Evolutionary conservation across 78 protist species (phyloP).

Genomic region (Dictyostelium intermedium): DNA sequence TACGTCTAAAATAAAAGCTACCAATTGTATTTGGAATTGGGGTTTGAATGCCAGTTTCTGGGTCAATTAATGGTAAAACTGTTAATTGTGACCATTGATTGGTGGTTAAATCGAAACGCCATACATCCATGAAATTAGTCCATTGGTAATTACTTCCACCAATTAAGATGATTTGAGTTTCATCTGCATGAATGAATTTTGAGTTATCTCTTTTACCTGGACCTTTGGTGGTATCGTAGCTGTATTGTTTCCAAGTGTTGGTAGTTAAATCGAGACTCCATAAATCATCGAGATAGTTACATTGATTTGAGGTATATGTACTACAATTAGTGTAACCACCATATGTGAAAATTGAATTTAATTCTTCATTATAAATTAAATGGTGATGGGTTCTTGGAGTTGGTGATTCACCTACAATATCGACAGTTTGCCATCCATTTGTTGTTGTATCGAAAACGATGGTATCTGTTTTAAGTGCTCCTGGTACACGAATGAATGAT

Average conservation of each 20-base stretch:
- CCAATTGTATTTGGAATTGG: constrained; percentile 25
- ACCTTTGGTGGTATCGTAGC: not conserved
- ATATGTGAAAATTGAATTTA: not conserved
- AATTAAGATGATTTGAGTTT: not conserved
- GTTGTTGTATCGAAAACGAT: not conserved
- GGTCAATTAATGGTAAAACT: not conserved
- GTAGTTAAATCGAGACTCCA: not conserved
- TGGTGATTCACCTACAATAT: not conserved
- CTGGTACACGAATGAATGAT: not conserved
- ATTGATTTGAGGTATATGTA: not conserved
- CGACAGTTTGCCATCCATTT: not conserved
- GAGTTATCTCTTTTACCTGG: constrained; percentile 38
- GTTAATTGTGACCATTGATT: not conserved
- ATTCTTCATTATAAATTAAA: constrained; percentile 2
- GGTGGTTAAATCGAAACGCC: constrained; percentile 25
- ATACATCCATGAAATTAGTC: constrained; percentile 2
- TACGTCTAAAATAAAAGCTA: not conserved
- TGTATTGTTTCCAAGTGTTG: not conserved
- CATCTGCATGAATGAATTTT: not conserved
- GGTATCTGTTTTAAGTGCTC: not conserved
- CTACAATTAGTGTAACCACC: constrained; percentile 35
- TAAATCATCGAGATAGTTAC: constrained; percentile 22
- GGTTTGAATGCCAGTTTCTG: not conserved
- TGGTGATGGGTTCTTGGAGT: constrained; percentile 46
- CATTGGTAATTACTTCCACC: constrained; percentile 17